Percentiles rank a stretch among this genome's conserved stretches.
phyloP scores from a whole-genome alignment of 1,284 basidiomycete species.

The Cutaneotrichosporon arboriforme region DNA sequence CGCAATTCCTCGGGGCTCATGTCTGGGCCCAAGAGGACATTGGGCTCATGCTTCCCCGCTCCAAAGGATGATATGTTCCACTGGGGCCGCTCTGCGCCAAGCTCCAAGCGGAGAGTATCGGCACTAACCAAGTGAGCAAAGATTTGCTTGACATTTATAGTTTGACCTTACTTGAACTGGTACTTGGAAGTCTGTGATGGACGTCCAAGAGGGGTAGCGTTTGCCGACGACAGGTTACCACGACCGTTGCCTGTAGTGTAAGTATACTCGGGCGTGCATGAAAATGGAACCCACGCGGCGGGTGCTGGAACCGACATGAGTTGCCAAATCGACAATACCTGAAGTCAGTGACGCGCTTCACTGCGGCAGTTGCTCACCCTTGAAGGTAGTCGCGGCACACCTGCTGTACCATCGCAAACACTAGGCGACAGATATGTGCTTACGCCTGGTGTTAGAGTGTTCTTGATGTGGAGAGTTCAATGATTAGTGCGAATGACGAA shows the following conservation, averaged over 20 bases:
- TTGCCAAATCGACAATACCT: constrained; percentile 38
- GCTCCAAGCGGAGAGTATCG: constrained; percentile 33
- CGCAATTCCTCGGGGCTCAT: constrained; percentile 76
- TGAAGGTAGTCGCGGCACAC: constrained; percentile 14
- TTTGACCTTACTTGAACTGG: constrained; percentile 32
- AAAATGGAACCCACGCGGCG: constrained; percentile 16
- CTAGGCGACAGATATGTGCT: too few relatives aligned
- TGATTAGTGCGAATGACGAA: too few relatives aligned
- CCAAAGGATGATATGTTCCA: constrained; percentile 82
- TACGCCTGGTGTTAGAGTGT: too few relatives aligned
- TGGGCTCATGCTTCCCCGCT: constrained; percentile 64
- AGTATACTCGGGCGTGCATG: not conserved
- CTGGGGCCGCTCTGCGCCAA: constrained; percentile 52
- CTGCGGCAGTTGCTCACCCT: constrained; percentile 10
- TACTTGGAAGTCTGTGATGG: constrained; percentile 17
- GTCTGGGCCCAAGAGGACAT: constrained; percentile 64
- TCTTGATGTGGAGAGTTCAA: too few relatives aligned
- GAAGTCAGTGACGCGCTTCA: not conserved
- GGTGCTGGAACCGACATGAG: constrained; percentile 36
- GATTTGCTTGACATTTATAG: not conserved
- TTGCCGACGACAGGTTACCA: constrained; percentile 10
- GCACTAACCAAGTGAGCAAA: constrained; percentile 21
- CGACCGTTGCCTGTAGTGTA: not conserved
- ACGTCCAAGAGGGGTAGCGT: constrained; percentile 20
- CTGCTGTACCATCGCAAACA: not conserved